phyloP scores from a whole-genome alignment of 345 rosid genomes.

The Lumnitzera littorea region DNA sequence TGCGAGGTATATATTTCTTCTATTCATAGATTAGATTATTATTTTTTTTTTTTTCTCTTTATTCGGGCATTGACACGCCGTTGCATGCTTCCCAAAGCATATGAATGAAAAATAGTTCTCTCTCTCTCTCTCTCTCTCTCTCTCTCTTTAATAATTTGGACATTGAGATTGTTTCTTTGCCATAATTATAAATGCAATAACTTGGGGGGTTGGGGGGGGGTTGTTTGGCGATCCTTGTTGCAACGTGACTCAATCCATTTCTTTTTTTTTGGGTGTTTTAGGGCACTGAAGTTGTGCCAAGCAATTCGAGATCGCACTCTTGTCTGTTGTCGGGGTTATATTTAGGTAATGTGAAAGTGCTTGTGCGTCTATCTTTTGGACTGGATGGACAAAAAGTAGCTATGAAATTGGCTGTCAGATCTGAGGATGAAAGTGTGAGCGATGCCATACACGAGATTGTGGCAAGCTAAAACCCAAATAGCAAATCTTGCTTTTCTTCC shows the following conservation, averaged over 20 bases:
- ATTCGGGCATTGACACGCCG: neutral
- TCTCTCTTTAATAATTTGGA: no score
- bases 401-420: conserved; percentile 84
- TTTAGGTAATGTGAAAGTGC: conserved; percentile 79
- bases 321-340: conserved; percentile 82
- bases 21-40: neutral
- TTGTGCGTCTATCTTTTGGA: conserved; percentile 80
- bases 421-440: conserved; percentile 67
- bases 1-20: conserved; percentile 51
- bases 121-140: no score
- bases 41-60: conserved; percentile 12
- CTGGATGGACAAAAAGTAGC: conserved; percentile 70
- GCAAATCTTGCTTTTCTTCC: no score
- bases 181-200: neutral
- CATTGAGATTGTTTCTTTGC: no score
- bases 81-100: no score
- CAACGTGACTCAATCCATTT: neutral
- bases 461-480: conserved; percentile 19
- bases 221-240: neutral
- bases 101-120: no score
- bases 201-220: neutral
- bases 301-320: conserved; percentile 92
- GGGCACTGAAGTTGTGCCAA: conserved; percentile 82
- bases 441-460: conserved; percentile 89
- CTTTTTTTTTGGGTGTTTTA: conserved; percentile 8